Conservation (phyloP, 176 grass and related monocot genomes). For the Musa itinerans region DNA sequence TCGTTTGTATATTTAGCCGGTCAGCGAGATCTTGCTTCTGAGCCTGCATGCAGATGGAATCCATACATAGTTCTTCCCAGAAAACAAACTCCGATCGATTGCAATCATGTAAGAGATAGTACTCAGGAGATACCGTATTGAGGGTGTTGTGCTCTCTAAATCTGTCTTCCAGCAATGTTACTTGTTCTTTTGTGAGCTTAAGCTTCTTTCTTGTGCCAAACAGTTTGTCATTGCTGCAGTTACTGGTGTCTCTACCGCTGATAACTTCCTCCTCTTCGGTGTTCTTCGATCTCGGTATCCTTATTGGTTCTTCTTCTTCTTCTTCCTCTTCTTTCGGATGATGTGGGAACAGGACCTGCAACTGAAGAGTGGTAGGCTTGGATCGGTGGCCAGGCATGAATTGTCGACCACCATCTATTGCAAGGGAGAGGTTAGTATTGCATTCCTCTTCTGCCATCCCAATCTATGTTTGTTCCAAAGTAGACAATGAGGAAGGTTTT, state of each 20-base stretch:
- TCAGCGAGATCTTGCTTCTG: conserved; percentile 8
- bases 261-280: background rate
- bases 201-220: conserved; percentile 1
- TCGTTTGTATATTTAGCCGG: background rate
- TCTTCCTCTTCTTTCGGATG: background rate
- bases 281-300: background rate
- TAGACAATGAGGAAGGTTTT: background rate
- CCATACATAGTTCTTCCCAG: background rate
- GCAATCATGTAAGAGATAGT: background rate
- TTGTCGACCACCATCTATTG: background rate
- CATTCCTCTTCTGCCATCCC: background rate
- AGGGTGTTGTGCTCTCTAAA: background rate
- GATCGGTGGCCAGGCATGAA: background rate
- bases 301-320: background rate
- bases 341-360: conserved; percentile 1
- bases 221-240: background rate
- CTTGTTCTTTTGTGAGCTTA: conserved; percentile 8
- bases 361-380: conserved; percentile 1
- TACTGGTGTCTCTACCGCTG: background rate
- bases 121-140: background rate
- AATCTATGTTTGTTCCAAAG: background rate
- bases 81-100: background rate
- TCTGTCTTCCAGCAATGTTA: background rate
- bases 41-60: background rate
- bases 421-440: conserved; percentile 1